These are phyloP conservation scores for Annulohypoxylon bovei DNA, from an alignment of 495 filamentous ascomycete species.

Conservation along the genomic window DNA sequence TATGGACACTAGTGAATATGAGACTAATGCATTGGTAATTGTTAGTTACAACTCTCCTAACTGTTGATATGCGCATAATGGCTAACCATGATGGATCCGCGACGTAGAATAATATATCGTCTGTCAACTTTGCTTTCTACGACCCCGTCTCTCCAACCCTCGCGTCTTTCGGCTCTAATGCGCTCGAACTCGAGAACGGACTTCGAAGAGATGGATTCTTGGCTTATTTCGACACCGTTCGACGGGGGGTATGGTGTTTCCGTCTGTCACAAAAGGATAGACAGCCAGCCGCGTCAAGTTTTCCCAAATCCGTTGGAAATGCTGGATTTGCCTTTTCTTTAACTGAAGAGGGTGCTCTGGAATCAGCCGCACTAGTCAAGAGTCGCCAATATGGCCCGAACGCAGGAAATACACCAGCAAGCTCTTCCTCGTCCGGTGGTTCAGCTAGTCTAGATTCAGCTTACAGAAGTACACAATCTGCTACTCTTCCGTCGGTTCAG, in stretches of 20 bases:
- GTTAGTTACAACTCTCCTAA: slow-evolving; percentile 43
- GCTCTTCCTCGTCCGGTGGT: slow-evolving; percentile 57
- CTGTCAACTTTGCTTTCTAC: slow-evolving; percentile 58
- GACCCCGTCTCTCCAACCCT: slow-evolving; percentile 53
- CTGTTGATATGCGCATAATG: not conserved
- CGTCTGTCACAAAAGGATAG: slow-evolving; percentile 50
- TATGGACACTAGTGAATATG: slow-evolving; percentile 65
- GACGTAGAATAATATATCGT: slow-evolving; percentile 57
- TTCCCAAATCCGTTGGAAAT: slow-evolving; percentile 50
- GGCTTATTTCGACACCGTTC: slow-evolving; percentile 58
- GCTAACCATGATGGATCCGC: slow-evolving; percentile 32
- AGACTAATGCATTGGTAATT: slow-evolving; percentile 62
- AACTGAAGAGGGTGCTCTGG: slow-evolving; percentile 56
- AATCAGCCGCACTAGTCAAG: slow-evolving; percentile 57
- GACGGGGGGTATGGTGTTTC: slow-evolving; percentile 64
- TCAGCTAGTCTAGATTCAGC: slow-evolving; percentile 53
- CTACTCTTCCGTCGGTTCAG: slow-evolving; percentile 35
- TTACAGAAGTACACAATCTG: slow-evolving; percentile 49
- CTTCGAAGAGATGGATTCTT: slow-evolving; percentile 62
- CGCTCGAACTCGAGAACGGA: slow-evolving; percentile 55
- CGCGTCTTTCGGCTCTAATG: slow-evolving; percentile 51
- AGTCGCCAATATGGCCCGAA: slow-evolving; percentile 50
- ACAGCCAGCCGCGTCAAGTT: slow-evolving; percentile 42
- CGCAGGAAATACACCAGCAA: slow-evolving; percentile 56
- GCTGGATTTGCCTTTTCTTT: slow-evolving; percentile 53